Evolutionary conservation across 148 eudicot species (phyloP), one percentile per base, ranked within the genome.

Genomic region (Fallopia convolvulus): DNA sequence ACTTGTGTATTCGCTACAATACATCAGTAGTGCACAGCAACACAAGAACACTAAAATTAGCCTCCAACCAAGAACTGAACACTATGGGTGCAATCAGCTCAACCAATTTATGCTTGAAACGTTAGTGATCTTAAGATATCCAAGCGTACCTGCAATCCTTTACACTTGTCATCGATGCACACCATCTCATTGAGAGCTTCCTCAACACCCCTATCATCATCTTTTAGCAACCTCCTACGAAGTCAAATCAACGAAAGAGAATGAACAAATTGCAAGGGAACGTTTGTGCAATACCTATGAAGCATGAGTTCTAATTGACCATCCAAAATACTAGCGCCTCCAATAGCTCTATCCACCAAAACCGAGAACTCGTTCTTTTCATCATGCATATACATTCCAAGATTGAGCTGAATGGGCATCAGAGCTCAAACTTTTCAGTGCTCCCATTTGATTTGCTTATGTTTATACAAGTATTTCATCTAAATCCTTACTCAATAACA

Each of bases 301-400:
- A 95, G 93, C 99, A 95, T 95, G 79, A 95, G 83, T 85, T 95
- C 99, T 80, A 93, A 71, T 79, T 95, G 90, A 74, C 99, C 99
- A 84, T 96, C 99, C 66, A 74, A 56, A 78, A 96, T 85, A 84
- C 99, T 96, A 73, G 99, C 85, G 20, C 99, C 99, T 55, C 94
- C 99, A 65, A 93, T 84, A 61, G 98, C 81, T 88, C 99, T 88
- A 90, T 95, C 99, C 18, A 92, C 99, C 89, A 95, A 83, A 74
- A 95, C 81, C 6, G 99, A 95, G 72, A 95, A 79, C 77, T 95
- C 99, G 23, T 78, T 85, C 78, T 44, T 77, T 10, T 87, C 83
- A 82, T 95, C 99, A 78, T 86, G 89, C 81, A 95, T 74, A 83
- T 91, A 93, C 6, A 91, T 87, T 77, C 97, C 99, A 79, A 88